A percentile compares a stretch with the other conserved stretches of the same genome.
phyloP scores from a whole-genome alignment of 164 flowering plant genomes.

The Saururus chinensis region DNA sequence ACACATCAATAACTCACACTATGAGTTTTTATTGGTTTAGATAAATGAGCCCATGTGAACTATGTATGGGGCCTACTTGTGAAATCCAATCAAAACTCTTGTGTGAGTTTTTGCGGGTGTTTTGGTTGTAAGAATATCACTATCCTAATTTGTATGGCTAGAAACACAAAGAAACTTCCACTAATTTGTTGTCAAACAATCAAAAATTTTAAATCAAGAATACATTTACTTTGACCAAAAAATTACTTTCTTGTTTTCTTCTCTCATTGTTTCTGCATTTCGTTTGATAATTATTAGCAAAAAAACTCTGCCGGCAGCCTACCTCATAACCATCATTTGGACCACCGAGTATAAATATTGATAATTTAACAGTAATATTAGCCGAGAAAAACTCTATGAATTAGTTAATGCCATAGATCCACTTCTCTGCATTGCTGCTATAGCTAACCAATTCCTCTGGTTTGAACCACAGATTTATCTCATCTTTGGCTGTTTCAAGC shows the following conservation, averaged over 20 bases:
- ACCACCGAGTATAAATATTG: neutral
- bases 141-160: too few relatives aligned
- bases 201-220: neutral
- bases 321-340: neutral
- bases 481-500: conserved; percentile 90
- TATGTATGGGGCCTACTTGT: too few relatives aligned
- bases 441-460: conserved; percentile 74
- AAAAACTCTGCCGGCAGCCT: neutral
- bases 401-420: conserved; percentile 76
- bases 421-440: conserved; percentile 78
- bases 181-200: too few relatives aligned
- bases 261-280: neutral
- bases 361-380: too few relatives aligned
- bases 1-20: too few relatives aligned
- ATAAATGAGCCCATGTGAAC: too few relatives aligned
- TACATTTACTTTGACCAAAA: neutral
- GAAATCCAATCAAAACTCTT: too few relatives aligned
- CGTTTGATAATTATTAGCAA: neutral
- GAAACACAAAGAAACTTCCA: too few relatives aligned
- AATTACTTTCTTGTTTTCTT: neutral
- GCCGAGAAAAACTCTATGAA: neutral
- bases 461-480: conserved; percentile 81
- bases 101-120: too few relatives aligned
- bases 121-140: too few relatives aligned
- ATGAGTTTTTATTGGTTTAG: too few relatives aligned